A percentile compares a stretch with the other conserved stretches of the same genome.
Conservation (phyloP, 2,329 filamentous ascomycete species). For the Fusarium zealandicum region DNA sequence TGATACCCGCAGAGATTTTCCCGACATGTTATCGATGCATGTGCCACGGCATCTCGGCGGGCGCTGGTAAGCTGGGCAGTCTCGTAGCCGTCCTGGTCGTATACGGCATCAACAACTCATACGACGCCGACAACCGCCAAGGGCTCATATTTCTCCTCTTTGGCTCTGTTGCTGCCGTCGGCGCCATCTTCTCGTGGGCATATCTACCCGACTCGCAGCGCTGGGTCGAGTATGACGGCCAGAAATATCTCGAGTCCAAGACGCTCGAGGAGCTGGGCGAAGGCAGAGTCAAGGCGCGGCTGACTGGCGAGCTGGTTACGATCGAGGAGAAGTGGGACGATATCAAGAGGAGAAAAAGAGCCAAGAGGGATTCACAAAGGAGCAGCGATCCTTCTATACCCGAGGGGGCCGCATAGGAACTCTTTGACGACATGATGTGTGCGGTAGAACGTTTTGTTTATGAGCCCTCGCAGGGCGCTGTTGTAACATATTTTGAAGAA, state of each 20-base stretch:
- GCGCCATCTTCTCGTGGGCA: conserved; percentile 60
- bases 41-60: conserved; percentile 68
- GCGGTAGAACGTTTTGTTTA: conserved; percentile 7
- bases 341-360: conserved; percentile 45
- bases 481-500: conserved; percentile 6
- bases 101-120: conserved; percentile 57
- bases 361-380: conserved; percentile 23
- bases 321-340: conserved; percentile 53
- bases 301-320: conserved; percentile 55
- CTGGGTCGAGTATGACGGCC: conserved; percentile 47
- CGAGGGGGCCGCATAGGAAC: conserved; percentile 25
- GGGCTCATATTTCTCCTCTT: conserved; percentile 60
- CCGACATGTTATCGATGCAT: conserved; percentile 69
- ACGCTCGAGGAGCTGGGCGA: conserved; percentile 60
- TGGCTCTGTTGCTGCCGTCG: conserved; percentile 57
- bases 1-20: conserved; percentile 70
- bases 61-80: conserved; percentile 65
- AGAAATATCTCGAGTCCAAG: conserved; percentile 53
- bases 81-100: conserved; percentile 60
- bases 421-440: not conserved
- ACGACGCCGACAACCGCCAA: conserved; percentile 52
- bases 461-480: conserved; percentile 1
- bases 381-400: conserved; percentile 34
- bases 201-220: conserved; percentile 59
- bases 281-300: conserved; percentile 53